Evolutionary conservation across 106 monocot genomes (phyloP).

Genomic region (Phalaenopsis aphrodite): DNA sequence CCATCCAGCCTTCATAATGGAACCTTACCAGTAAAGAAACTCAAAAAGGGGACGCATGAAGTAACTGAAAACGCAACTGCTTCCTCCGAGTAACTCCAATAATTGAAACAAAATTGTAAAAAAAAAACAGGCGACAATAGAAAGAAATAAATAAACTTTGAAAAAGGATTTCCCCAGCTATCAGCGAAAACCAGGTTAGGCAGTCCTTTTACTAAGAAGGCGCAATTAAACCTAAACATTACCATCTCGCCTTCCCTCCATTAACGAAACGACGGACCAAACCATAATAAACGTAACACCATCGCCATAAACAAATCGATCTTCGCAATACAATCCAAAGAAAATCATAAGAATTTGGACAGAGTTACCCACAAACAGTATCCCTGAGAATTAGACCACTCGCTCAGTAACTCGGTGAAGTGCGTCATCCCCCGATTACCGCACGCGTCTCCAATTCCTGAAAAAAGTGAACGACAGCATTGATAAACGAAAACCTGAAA

Average conservation of each 20-base stretch:
- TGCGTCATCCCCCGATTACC: constrained; percentile 24
- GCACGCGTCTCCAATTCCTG: constrained; percentile 47
- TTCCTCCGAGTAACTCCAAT: neutral
- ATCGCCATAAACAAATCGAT: neutral
- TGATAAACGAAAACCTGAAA: neutral
- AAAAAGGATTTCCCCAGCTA: neutral
- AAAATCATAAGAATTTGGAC: neutral
- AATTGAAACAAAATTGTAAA: neutral
- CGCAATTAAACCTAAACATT: neutral
- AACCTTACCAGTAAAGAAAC: neutral
- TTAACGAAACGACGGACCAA: neutral
- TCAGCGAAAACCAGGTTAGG: neutral
- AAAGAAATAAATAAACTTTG: neutral
- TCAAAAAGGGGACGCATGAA: neutral
- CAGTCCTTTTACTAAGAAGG: neutral
- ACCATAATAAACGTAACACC: neutral
- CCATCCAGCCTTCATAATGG: neutral
- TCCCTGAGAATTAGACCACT: constrained; percentile 32
- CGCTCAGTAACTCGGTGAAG: constrained; percentile 31
- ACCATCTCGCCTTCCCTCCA: neutral
- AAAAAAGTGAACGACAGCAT: neutral
- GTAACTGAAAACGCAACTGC: neutral
- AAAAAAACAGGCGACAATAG: neutral
- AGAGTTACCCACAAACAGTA: constrained; percentile 35
- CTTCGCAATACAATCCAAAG: neutral